Conservation (phyloP, 2,329 filamentous ascomycete genomes). For the Alternaria sp. region DNA sequence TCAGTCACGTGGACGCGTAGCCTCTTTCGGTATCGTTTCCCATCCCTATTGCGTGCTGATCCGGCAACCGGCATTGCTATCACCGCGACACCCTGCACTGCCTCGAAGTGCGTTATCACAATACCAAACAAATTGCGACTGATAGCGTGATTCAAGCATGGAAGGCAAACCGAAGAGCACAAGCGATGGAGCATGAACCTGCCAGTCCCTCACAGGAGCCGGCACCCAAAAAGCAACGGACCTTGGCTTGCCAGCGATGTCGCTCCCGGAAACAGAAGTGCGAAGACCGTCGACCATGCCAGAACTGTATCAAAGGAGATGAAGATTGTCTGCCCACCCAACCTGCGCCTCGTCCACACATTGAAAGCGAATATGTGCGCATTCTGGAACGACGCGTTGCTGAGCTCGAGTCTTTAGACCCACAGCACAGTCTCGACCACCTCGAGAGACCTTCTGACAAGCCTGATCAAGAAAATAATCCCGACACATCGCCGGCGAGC, state of each 20-base stretch:
- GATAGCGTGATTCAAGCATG: too few relatives aligned
- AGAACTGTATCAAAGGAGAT: constrained; percentile 80
- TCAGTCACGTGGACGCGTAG: not conserved
- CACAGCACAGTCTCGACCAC: constrained; percentile 25
- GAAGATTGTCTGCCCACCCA: constrained; percentile 64
- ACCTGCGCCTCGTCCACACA: constrained; percentile 18
- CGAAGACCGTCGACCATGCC: constrained; percentile 30
- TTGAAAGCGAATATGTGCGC: constrained; percentile 31
- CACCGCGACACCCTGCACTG: too few relatives aligned
- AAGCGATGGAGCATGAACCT: not conserved
- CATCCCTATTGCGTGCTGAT: not conserved
- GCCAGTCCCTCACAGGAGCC: constrained; percentile 13
- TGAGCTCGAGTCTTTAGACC: constrained; percentile 25
- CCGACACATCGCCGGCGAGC: constrained; percentile 3
- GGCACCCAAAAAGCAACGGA: constrained; percentile 23
- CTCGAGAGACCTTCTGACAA: not conserved
- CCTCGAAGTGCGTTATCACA: too few relatives aligned
- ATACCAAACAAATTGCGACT: too few relatives aligned
- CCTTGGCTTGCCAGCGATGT: constrained; percentile 65
- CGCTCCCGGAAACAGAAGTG: constrained; percentile 35
- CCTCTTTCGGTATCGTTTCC: not conserved
- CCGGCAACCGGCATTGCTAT: not conserved
- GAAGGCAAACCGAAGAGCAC: too few relatives aligned
- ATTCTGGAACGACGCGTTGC: constrained; percentile 26
- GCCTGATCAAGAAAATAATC: not conserved